Conservation (phyloP, 192 early-diverging fungal genomes). For the Backusella australiensis region DNA sequence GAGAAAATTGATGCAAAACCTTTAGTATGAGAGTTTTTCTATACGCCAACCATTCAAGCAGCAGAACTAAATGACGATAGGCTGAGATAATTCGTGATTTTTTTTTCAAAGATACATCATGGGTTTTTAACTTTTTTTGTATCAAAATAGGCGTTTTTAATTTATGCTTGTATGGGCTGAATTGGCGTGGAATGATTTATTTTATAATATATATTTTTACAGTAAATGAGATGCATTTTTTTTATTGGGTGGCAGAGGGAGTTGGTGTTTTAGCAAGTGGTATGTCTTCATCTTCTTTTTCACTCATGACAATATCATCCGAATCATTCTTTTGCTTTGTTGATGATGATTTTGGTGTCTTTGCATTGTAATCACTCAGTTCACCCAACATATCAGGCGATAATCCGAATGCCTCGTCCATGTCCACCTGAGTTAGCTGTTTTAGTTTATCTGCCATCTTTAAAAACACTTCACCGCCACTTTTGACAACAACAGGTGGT, state of each 20-base stretch:
- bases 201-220: not conserved
- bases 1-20: too few relatives aligned
- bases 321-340: not conserved
- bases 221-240: not conserved
- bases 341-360: slow-evolving; percentile 3
- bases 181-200: not conserved
- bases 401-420: slow-evolving; percentile 41
- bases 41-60: too few relatives aligned
- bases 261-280: not conserved
- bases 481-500: slow-evolving; percentile 67
- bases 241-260: not conserved
- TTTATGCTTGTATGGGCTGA: too few relatives aligned
- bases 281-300: not conserved
- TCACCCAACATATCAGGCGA: slow-evolving; percentile 6
- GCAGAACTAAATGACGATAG: too few relatives aligned
- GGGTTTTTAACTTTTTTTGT: not conserved
- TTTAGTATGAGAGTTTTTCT: too few relatives aligned
- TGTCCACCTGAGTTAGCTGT: slow-evolving; percentile 25
- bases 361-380: not conserved
- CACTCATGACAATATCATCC: not conserved
- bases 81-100: not conserved
- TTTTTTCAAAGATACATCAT: not conserved
- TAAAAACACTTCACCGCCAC: slow-evolving; percentile 63
- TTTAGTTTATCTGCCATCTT: slow-evolving; percentile 42
- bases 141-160: not conserved